Percentiles rank a stretch among this genome's conserved stretches.
These are phyloP conservation scores for Fraxinus americana DNA, from an alignment of 257 asterid genomes.

Conservation along the genomic window DNA sequence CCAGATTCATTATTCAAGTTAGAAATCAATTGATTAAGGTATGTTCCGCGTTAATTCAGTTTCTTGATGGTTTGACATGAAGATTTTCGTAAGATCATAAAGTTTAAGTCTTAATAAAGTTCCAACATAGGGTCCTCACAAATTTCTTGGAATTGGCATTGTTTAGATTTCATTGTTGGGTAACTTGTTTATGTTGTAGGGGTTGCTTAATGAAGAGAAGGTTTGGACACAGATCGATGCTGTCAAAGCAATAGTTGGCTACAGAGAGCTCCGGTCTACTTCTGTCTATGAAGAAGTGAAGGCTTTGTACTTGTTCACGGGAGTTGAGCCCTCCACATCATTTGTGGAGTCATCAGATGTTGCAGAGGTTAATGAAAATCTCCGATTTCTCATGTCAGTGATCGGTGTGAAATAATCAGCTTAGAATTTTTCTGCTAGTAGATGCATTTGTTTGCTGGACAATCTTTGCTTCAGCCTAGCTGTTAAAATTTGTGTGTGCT, in stretches of 20 bases:
- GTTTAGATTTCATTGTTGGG: neutral
- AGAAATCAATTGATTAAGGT: too few relatives aligned
- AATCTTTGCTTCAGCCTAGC: too few relatives aligned
- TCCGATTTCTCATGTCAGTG: conserved; percentile 71
- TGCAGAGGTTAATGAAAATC: conserved; percentile 44
- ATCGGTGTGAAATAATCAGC: conserved; percentile 29
- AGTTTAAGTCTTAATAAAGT: too few relatives aligned
- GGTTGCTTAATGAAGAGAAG: conserved; percentile 30
- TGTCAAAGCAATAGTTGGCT: conserved; percentile 61
- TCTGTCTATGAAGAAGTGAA: conserved; percentile 56
- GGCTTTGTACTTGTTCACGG: conserved; percentile 67
- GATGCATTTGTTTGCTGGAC: neutral
- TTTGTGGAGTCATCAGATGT: conserved; percentile 20
- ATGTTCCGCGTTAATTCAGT: too few relatives aligned
- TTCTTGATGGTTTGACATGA: too few relatives aligned
- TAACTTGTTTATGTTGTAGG: conserved; percentile 28
- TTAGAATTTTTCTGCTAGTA: conserved; percentile 18
- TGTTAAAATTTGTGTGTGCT: too few relatives aligned
- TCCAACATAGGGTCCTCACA: too few relatives aligned
- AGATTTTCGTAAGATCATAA: too few relatives aligned
- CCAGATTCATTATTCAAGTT: too few relatives aligned
- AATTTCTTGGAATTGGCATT: neutral
- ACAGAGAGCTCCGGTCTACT: conserved; percentile 39
- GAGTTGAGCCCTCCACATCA: conserved; percentile 67
- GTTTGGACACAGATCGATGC: conserved; percentile 70